These are phyloP conservation scores for Punica granatum DNA, from an alignment of 345 rosid species.

Conservation along the genomic window DNA sequence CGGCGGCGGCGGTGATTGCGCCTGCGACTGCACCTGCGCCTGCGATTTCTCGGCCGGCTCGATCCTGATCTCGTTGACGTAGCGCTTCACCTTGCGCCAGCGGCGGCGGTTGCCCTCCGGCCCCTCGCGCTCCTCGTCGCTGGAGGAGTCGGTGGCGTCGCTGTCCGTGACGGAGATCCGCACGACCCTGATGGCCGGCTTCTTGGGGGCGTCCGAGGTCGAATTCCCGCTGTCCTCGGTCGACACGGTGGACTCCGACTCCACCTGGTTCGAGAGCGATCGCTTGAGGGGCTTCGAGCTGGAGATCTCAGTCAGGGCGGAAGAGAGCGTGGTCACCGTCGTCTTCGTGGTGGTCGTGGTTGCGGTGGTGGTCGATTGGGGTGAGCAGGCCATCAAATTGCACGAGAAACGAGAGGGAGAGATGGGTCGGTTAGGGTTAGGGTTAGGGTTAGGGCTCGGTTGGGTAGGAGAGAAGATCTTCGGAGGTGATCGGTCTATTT, in stretches of 20 bases:
- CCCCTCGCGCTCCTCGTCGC: constrained; percentile 20
- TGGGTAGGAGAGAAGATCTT: background rate
- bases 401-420: background rate
- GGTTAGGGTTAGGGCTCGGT: constrained; percentile 7
- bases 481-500: background rate
- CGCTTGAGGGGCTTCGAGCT: constrained; percentile 4
- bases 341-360: constrained; percentile 13
- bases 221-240: constrained; percentile 17
- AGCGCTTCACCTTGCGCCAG: constrained; percentile 19
- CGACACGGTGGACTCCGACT: constrained; percentile 15
- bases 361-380: constrained; percentile 7
- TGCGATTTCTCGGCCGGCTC: constrained; percentile 4
- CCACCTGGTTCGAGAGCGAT: constrained; percentile 8
- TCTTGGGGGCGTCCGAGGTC: background rate
- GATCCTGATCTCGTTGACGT: constrained; percentile 25
- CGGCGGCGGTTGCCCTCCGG: background rate
- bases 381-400: constrained; percentile 17
- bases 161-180: constrained; percentile 32
- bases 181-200: constrained; percentile 15
- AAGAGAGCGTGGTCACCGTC: constrained; percentile 12
- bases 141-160: constrained; percentile 37
- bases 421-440: constrained; percentile 7
- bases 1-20: constrained; percentile 5
- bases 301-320: constrained; percentile 6
- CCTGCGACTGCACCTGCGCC: background rate